Conservation (phyloP, 805 yeast species). For the Saccharomycopsis sp. region DNA sequence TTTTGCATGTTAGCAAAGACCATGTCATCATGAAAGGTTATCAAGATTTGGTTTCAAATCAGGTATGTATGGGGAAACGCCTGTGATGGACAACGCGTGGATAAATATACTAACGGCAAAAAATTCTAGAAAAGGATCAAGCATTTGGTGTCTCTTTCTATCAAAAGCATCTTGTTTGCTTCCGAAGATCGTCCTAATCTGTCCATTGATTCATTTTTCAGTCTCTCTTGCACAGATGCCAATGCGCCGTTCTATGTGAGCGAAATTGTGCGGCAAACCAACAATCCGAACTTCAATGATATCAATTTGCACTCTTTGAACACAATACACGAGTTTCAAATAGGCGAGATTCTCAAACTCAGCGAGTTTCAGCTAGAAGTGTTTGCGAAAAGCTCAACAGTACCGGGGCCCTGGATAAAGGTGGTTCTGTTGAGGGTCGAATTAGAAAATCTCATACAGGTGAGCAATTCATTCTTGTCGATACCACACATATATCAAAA, state of each 20-base stretch:
- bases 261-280: slow-evolving; percentile 6
- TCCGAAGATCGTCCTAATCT: not conserved
- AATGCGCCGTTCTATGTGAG: slow-evolving; percentile 19
- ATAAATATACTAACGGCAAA: not conserved
- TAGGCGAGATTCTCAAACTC: slow-evolving; percentile 1
- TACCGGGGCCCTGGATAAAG: not conserved
- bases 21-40: not conserved
- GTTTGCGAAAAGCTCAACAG: slow-evolving; percentile 3
- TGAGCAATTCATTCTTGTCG: not conserved
- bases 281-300: slow-evolving; percentile 14
- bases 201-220: slow-evolving; percentile 9
- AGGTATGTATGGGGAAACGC: not conserved
- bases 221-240: not conserved
- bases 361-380: slow-evolving; percentile 10
- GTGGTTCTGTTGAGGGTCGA: not conserved
- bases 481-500: not conserved
- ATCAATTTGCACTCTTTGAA: slow-evolving; percentile 8
- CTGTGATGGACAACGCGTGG: not conserved
- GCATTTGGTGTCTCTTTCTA: slow-evolving; percentile 16
- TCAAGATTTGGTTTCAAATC: not conserved
- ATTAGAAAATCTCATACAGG: slow-evolving; percentile 3
- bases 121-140: slow-evolving; percentile 9
- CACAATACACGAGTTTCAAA: not conserved
- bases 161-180: slow-evolving; percentile 5
- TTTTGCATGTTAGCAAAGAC: not conserved